Evolutionary conservation across 306 rosid genomes (phyloP).

Genomic region (Canavalia ensiformis): DNA sequence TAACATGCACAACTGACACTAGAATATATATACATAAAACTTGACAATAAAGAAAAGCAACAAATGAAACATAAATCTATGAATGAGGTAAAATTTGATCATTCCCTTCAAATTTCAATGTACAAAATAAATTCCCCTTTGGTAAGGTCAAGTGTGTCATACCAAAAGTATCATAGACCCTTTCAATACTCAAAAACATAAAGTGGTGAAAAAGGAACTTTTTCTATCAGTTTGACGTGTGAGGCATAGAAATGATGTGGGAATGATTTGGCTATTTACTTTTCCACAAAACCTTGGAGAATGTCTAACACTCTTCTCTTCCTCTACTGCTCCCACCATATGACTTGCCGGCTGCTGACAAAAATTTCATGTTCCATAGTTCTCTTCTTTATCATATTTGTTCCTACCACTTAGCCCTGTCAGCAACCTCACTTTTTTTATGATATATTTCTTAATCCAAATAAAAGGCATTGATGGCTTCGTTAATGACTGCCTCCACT

Average conservation of each 20-base stretch:
- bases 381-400: too few species aligned
- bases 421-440: too few species aligned
- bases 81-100: not conserved
- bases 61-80: not conserved
- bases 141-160: not conserved
- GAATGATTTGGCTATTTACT: constrained; percentile 36
- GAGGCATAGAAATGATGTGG: constrained; percentile 47
- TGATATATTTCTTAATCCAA: not conserved
- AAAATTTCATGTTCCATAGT: too few species aligned
- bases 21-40: not conserved
- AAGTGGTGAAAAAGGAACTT: not conserved
- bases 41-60: not conserved
- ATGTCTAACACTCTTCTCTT: not conserved
- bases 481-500: not conserved
- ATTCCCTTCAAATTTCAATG: not conserved
- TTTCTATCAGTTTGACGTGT: constrained; percentile 10
- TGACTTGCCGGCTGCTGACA: not conserved
- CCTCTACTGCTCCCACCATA: constrained; percentile 31
- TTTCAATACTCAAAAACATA: not conserved
- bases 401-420: not conserved
- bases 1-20: too few species aligned
- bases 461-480: not conserved
- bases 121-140: not conserved
- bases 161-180: not conserved
- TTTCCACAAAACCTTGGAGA: constrained; percentile 17